Conservation (phyloP, 2,329 filamentous ascomycete genomes). For the Fusarium chaquense region DNA sequence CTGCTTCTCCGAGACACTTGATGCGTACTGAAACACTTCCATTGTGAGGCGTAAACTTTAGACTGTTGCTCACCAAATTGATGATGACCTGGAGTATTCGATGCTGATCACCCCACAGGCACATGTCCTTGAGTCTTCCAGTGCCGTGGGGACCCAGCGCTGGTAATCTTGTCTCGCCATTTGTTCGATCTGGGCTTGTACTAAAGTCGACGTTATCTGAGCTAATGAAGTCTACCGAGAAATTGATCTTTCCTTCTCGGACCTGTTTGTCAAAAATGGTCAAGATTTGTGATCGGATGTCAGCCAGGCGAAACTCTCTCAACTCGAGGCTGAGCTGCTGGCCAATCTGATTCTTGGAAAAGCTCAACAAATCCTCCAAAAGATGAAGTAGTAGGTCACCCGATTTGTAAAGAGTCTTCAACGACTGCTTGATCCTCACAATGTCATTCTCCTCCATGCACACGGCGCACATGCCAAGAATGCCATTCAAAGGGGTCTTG, state of each 20-base stretch:
- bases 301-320: slow-evolving; percentile 85
- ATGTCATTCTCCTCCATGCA: slow-evolving; percentile 93
- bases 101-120: slow-evolving; percentile 92
- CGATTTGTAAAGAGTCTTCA: slow-evolving; percentile 84
- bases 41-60: slow-evolving; percentile 87
- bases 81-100: slow-evolving; percentile 93
- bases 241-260: slow-evolving; percentile 79
- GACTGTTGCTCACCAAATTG: slow-evolving; percentile 89
- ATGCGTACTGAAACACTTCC: slow-evolving; percentile 83
- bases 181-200: slow-evolving; percentile 51
- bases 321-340: slow-evolving; percentile 85
- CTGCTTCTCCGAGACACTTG: slow-evolving; percentile 74
- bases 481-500: slow-evolving; percentile 95
- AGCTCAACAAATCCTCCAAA: slow-evolving; percentile 88
- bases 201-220: slow-evolving; percentile 43
- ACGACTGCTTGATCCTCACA: slow-evolving; percentile 79
- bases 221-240: slow-evolving; percentile 76
- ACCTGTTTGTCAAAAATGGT: slow-evolving; percentile 94
- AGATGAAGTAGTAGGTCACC: slow-evolving; percentile 85
- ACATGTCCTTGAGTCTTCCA: slow-evolving; percentile 83
- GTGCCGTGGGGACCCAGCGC: slow-evolving; percentile 73
- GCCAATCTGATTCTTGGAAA: slow-evolving; percentile 94
- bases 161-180: slow-evolving; percentile 59
- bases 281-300: slow-evolving; percentile 83
- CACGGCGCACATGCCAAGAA: slow-evolving; percentile 92